Base-by-base conservation (phyloP, 768 basidiomycete species). In the Agrocybe pediades region DNA sequence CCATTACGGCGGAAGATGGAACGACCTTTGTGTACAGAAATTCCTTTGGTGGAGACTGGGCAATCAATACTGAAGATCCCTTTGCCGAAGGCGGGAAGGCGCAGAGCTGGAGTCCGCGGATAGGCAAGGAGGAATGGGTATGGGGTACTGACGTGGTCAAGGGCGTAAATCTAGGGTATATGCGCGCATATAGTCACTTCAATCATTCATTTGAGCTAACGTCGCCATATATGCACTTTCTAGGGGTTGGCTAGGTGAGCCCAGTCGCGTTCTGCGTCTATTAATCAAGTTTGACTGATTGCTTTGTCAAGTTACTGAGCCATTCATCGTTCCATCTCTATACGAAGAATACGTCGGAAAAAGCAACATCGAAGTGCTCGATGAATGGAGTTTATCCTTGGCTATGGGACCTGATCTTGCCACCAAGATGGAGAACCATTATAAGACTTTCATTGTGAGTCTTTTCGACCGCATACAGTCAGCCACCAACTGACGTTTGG, bases 21-120 rank as follows among this genome's bases (percentile, higher is more conserved):
- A 78, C 84, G 3, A 88, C 78, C 2, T 90, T 93, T 73, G 86
- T 77, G 1, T 98, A 97, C 70, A 65, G 66, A 40, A 97, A 95
- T 66, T 48, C 76, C 7, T 90, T 90, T 61, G 92, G 90, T 49
- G 94, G 95, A 0, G 79, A 75, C 60, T 97, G 94, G 93, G 86
- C 84, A 45, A 78, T 74, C 60, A 84, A 94, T 68, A 81, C 87
- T 2, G 74, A 75, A 9, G 72, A 85, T 55, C 92, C 92, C 2
- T 89, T 92, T 69, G 82, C 80, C 61, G 77, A 82, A 62, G 82
- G 83, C 27, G 93, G 92, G 0, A 83, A 83, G 58, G 77, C 87
- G 2, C 90, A 95, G 64, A 84, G 80, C n/a, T 95, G 89, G 86
- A 82, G 74, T 49, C 85, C 86, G 66, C 83, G 88, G 63, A 71